Evolutionary conservation across 2,329 filamentous ascomycete species (phyloP), one percentile per base, ranked within the genome.

Genomic region (Penicillium janthinellum): DNA sequence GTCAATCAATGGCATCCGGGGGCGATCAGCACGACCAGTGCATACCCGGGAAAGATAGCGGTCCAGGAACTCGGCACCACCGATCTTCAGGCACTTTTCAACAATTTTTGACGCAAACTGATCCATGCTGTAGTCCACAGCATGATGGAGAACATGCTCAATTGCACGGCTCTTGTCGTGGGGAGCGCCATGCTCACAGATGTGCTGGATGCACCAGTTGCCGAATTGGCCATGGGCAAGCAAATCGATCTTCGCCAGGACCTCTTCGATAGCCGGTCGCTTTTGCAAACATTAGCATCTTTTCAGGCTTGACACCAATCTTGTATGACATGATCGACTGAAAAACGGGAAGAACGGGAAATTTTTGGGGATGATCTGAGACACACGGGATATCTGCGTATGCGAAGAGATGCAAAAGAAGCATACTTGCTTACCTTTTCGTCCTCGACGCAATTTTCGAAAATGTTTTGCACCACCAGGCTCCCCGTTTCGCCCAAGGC

Each of bases 181-280:
- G 35, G 93, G 90, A 58, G 90, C 90, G 53, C 96, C 94, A 73
- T 99, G 95, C 77, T 99, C 95, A 78, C 95, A 99, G 70, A 99
- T 92, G 78, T 99, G 95, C 79, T 99, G 95, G 71, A 99, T 98
- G 80, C 95, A 99, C 95, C 95, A 99, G 76, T 99, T 99, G 57
- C 95, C 95, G 73, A 99, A 99, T 75, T 99, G 95, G 28, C 95
- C 95, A 75, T 97, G 94, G 60, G 95, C 91, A 71, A 99, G 92
- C 63, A 96, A 90, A 78, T 99, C 92, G 69, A 99, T 96, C 74
- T 95, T 97, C 61, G 86, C 86, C 58, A 99, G 86, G 41, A 99
- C 95, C 77, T 99, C 95, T 75, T 96, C 93, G 72, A 99, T 96
- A 73, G 95, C 97, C 48, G 93, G 93, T 61, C 96, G 92, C 93